Evolutionary conservation across 192 early-diverging fungal genomes (phyloP), one percentile per base, ranked within the genome.

Genomic region (Entophlyctis luteolus): DNA sequence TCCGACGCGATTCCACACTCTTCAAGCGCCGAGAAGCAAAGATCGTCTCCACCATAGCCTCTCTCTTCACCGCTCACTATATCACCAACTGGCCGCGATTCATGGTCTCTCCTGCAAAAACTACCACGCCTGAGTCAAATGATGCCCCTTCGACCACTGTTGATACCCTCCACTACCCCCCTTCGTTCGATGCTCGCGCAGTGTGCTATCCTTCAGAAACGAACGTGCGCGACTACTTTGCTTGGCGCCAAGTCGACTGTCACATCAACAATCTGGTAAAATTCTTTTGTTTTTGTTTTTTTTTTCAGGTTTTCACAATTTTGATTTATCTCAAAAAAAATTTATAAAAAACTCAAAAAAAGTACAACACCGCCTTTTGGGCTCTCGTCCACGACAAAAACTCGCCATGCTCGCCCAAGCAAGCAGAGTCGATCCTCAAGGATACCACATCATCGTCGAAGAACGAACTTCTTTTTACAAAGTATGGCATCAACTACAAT

Each of bases 281-380:
- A 10, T 16, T 14, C 16, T 16, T 65, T 20, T 54, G n/a, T 27
- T 66, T 65, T 66, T 62, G 28, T 67, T 1, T 4, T 27, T 53
- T 25, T 25, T 53, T 53, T 12, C n/a, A n/a, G n/a, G n/a, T n/a
- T n/a, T 53, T 14, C 18, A 4, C 29, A 27, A 12, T 16, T 22
- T 27, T 23, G 4, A 14, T 49, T 47, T 22, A 50, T 55, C 59
- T 14, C 37, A 6, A 31, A 10, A 62, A 1, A 48, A 14, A 27
- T 46, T 27, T 16, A 54, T 8, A 12, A 31, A 1, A 20, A 59
- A 18, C 47, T 18, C 29, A 46, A 8, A 34, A 18, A 8, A 39
- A 81, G 62, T 98, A 96, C 79, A 98, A 98, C 75, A 98, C 96
- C 2, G 84, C 87, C 5, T 97, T 96, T 72, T 97, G 95, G 94